These are phyloP conservation scores for Kondoa malvinella DNA, from an alignment of 768 basidiomycete genomes.

Conservation along the genomic window DNA sequence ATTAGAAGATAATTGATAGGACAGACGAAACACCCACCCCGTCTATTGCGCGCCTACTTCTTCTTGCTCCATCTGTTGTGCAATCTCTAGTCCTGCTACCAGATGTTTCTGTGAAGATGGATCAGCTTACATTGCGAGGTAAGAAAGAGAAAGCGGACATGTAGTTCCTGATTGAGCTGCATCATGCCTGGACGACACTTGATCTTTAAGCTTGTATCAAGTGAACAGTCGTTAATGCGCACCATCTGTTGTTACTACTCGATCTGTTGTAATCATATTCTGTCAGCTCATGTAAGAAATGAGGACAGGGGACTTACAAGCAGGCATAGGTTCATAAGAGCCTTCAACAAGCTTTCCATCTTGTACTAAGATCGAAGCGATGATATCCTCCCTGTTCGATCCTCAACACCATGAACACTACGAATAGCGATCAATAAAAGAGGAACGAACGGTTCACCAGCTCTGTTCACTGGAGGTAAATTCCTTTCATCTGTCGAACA, in stretches of 20 bases:
- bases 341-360: neutral
- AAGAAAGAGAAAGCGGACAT: neutral
- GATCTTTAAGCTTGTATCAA: neutral
- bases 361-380: neutral
- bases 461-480: neutral
- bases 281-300: neutral
- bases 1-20: too few species aligned
- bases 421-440: neutral
- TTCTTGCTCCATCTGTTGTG: neutral
- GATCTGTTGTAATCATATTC: neutral
- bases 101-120: neutral
- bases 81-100: neutral
- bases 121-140: neutral
- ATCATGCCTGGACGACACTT: neutral
- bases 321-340: neutral
- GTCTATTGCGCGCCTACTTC: neutral
- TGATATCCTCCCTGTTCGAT: neutral
- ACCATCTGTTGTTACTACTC: neutral
- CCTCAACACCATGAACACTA: neutral
- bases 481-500: neutral
- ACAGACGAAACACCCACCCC: too few species aligned
- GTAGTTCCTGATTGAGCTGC: neutral
- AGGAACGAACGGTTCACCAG: neutral
- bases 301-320: neutral
- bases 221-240: neutral